Conservation (phyloP, 2,329 filamentous ascomycete species). For the Magnaporthales sp. region DNA sequence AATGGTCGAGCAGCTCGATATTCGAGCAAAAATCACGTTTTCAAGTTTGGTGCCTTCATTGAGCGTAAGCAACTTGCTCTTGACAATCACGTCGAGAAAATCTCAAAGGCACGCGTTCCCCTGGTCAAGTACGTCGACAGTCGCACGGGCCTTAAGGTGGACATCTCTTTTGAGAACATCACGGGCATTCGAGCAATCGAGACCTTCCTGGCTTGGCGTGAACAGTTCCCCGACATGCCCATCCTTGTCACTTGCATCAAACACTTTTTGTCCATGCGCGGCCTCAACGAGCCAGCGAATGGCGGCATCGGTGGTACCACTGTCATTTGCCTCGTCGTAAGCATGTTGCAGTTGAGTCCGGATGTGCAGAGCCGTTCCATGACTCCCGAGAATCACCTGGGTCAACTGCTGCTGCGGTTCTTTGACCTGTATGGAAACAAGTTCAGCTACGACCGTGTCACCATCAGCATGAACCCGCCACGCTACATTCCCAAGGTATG, state of each 20-base stretch:
- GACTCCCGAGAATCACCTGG: constrained; percentile 58
- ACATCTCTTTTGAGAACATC: constrained; percentile 90
- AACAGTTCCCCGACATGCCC: constrained; percentile 74
- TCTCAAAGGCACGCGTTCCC: constrained; percentile 73
- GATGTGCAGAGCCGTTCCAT: constrained; percentile 54
- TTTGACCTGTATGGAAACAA: constrained; percentile 80
- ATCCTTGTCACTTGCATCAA: constrained; percentile 82
- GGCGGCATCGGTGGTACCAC: constrained; percentile 92
- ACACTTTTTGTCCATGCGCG: constrained; percentile 83
- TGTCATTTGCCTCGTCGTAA: constrained; percentile 87
- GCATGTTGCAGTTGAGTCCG: constrained; percentile 75
- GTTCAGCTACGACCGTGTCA: constrained; percentile 61
- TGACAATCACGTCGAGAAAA: constrained; percentile 52
- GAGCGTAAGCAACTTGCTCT: constrained; percentile 46
- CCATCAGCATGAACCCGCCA: constrained; percentile 69
- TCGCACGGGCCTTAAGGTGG: constrained; percentile 71
- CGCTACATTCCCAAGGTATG: constrained; percentile 69
- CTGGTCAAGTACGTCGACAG: constrained; percentile 85
- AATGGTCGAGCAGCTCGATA: constrained; percentile 39
- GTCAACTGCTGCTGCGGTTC: constrained; percentile 77
- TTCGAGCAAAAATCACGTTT: constrained; percentile 47
- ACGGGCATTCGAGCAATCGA: constrained; percentile 72
- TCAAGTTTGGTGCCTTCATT: constrained; percentile 54
- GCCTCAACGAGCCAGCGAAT: constrained; percentile 81
- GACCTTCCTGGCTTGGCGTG: constrained; percentile 75